phyloP scores from a whole-genome alignment of 345 rosid species.

The Gossypium bickii region DNA sequence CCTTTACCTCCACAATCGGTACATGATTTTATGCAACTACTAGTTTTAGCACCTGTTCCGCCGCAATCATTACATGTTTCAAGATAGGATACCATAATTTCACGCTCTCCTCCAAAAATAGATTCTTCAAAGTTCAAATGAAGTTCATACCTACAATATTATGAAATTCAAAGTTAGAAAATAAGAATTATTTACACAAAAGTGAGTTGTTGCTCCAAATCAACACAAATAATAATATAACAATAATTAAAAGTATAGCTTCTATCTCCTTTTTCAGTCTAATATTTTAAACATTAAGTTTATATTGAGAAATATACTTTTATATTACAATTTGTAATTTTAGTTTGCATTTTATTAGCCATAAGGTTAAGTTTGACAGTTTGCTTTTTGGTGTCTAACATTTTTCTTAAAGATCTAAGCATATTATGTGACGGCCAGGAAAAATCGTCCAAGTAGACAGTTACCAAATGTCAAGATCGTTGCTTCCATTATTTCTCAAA shows the following conservation, averaged over 20 bases:
- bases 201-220: not conserved
- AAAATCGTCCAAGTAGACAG: not conserved
- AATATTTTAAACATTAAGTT: not conserved
- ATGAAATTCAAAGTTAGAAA: slow-evolving; percentile 8
- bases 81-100: slow-evolving; percentile 57
- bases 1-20: slow-evolving; percentile 77
- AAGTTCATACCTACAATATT: slow-evolving; percentile 53
- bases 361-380: not conserved
- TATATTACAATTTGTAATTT: not conserved
- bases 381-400: not conserved
- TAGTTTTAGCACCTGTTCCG: slow-evolving; percentile 88
- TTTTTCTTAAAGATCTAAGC: not conserved
- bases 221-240: not conserved
- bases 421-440: not conserved
- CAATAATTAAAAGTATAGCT: not conserved
- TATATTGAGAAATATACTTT: not conserved
- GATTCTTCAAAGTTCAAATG: slow-evolving; percentile 87
- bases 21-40: slow-evolving; percentile 52
- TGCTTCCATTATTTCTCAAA: slow-evolving; percentile 45
- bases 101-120: slow-evolving; percentile 63
- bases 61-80: slow-evolving; percentile 66
- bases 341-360: not conserved
- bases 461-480: slow-evolving; percentile 76
- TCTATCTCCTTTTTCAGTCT: not conserved
- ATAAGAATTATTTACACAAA: not conserved